Conservation (phyloP, 495 filamentous ascomycete species). For the Penicillium malachiteum region DNA sequence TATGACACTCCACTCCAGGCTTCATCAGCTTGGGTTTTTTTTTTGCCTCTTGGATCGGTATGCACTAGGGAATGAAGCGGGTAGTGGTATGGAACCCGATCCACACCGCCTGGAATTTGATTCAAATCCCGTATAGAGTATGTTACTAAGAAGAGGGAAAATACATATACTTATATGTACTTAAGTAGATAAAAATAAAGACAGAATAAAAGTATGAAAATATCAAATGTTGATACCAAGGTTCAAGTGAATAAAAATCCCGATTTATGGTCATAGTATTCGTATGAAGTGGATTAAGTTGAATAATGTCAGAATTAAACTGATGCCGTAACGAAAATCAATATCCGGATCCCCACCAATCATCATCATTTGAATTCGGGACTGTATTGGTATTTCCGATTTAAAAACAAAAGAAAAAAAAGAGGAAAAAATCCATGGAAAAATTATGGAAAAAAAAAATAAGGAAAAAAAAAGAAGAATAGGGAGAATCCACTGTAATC, state of each 20-base stretch:
- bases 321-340: slow-evolving; percentile 12
- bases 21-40: slow-evolving; percentile 4
- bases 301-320: too few relatives aligned
- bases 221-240: too few relatives aligned
- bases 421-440: slow-evolving; percentile 5
- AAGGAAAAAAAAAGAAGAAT: slow-evolving; percentile 26
- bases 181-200: too few relatives aligned
- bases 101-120: slow-evolving; percentile 22
- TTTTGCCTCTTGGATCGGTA: slow-evolving; percentile 14
- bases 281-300: too few relatives aligned
- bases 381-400: neutral
- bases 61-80: slow-evolving; percentile 25
- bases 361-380: slow-evolving; percentile 4
- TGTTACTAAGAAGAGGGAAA: too few relatives aligned
- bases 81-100: slow-evolving; percentile 5
- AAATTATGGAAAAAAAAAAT: slow-evolving; percentile 4
- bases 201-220: too few relatives aligned
- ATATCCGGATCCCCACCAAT: slow-evolving; percentile 1
- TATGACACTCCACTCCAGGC: slow-evolving; percentile 5
- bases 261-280: neutral
- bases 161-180: too few relatives aligned
- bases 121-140: too few relatives aligned
- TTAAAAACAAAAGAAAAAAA: neutral
- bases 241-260: neutral
- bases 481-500: slow-evolving; percentile 13